A percentile compares a stretch with the other conserved stretches of the same genome.
These are phyloP conservation scores for Blastosporella zonata DNA, from an alignment of 1,284 basidiomycete genomes.

Conservation along the genomic window DNA sequence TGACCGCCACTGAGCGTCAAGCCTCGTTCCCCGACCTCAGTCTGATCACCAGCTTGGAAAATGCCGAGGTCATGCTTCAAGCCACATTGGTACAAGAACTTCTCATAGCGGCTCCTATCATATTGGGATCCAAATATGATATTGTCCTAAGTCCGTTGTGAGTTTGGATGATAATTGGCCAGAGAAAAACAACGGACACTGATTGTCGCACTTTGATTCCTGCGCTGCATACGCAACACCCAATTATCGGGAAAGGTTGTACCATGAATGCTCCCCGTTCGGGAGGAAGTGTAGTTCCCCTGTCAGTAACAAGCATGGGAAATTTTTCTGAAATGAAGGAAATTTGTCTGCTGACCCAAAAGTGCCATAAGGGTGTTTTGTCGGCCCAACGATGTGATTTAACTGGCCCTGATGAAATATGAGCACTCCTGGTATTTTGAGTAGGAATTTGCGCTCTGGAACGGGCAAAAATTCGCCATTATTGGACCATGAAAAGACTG, in stretches of 20 bases:
- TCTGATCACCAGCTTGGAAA: constrained; percentile 69
- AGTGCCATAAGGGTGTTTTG: constrained; percentile 55
- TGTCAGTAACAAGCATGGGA: not conserved
- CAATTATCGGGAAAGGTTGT: constrained; percentile 59
- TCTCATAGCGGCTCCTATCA: constrained; percentile 69
- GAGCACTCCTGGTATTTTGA: constrained; percentile 50
- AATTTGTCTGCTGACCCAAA: constrained; percentile 31
- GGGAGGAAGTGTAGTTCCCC: constrained; percentile 66
- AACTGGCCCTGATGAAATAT: constrained; percentile 54
- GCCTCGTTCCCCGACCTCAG: constrained; percentile 66
- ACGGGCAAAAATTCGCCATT: constrained; percentile 23
- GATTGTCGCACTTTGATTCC: constrained; percentile 55
- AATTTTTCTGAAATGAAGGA: not conserved
- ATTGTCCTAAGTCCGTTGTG: constrained; percentile 50
- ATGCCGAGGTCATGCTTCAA: constrained; percentile 58
- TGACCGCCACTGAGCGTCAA: constrained; percentile 65
- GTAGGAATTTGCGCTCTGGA: constrained; percentile 37
- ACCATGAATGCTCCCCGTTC: constrained; percentile 52
- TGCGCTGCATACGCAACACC: constrained; percentile 77
- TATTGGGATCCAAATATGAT: constrained; percentile 80
- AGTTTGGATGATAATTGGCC: constrained; percentile 20
- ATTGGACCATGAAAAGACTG: constrained; percentile 41
- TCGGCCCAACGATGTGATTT: constrained; percentile 65
- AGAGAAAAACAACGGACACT: constrained; percentile 19
- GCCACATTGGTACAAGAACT: constrained; percentile 60